Base-by-base conservation (phyloP, 345 rosid genomes). In the Citropsis articulata region DNA sequence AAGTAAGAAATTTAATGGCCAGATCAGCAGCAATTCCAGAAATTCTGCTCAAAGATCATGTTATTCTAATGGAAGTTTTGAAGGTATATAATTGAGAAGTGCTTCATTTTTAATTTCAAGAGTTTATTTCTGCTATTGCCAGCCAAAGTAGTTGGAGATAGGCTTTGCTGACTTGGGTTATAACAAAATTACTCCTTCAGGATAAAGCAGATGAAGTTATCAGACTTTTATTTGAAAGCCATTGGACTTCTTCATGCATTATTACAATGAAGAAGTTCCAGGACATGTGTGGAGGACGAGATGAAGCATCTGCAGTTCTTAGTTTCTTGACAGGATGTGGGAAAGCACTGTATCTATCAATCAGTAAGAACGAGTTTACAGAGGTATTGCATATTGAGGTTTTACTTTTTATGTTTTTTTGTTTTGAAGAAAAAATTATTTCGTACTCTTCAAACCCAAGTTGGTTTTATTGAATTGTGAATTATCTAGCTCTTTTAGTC, bases 291-390 rank as follows among this genome's bases (percentile, higher is more conserved):
- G 91, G 91, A 75, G 92, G 92, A 30, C 75, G 76, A 1, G 81
- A 79, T 75, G 93, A 92, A 88, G 97, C 91, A 61, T 81, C 88
- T 74, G 89, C 85, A 30, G 84, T 93, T 24, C 87, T 93, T 87
- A 92, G 94, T 84, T 85, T 88, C 80, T 83, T 95, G 75, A 83
- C 88, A 60, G 88, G 84, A 81, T 62, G 83, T 79, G 90, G 97
- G 53, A 95, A 86, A 85, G 92, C 92, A 18, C 85, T 42, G 38
- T 90, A 85, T 84, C 78, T 95, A 62, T 91, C 89, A 6, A 75
- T 80, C 57, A 76, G 38, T 42, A 86, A 84, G 82, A 90, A 87
- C 61, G 97, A 95, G 66, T 48, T 86, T n/a, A 81, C 87, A 33
- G 94, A 95, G 98, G 97, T 91, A 78, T 42, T 77, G 55, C 57